Base-by-base conservation (phyloP, 2,329 filamentous ascomycete genomes). In the Aspergillus pseudoglaucus region DNA sequence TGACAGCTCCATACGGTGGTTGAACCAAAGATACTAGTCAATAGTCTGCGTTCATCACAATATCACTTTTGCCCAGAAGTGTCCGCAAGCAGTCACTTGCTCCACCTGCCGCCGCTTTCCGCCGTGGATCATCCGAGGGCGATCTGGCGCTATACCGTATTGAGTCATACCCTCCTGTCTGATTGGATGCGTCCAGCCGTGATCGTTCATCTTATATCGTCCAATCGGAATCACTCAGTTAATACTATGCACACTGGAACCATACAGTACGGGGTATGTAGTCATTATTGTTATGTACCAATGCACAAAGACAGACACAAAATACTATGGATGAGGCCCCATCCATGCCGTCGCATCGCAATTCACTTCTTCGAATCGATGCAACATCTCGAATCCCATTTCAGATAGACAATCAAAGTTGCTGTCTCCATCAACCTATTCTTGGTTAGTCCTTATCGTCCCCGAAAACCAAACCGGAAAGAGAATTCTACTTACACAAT, bases 281-380 rank as follows among this genome's bases (percentile, higher is more conserved):
- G 22, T 22, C 22, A 22, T 22, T 10, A 30, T 30, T 12, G 12
- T 30, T 30, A 30, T 30, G 25, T 30, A 30, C 25, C 25, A 30
- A 30, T 30, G 25, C 25, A 30, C 25, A 30, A 30, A 30, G 25
- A 5, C 25, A 46, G 17, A 50, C 37, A 49, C 43, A 40, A 4
- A 18, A 33, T 47, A 25, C 42, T 48, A 50, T 66, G 30, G 60
- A 52, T 7, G 73, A 64, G 47, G 75, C 72, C 59, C 74, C 1
- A 73, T 80, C 79, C 80, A 83, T 6, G 78, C 81, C 44, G 78
- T 75, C 40, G 80, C 79, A 64, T 85, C 81, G 59, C 79, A 83
- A 50, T 83, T 87, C 46, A 93, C 80, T 66, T 94, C 87, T 59
- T 95, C 88, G 65, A 90, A 94, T 37, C 79, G 84, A 68, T 91